Evolutionary conservation across 1,284 basidiomycete species (phyloP).

Genomic region (Trametes polyzona): DNA sequence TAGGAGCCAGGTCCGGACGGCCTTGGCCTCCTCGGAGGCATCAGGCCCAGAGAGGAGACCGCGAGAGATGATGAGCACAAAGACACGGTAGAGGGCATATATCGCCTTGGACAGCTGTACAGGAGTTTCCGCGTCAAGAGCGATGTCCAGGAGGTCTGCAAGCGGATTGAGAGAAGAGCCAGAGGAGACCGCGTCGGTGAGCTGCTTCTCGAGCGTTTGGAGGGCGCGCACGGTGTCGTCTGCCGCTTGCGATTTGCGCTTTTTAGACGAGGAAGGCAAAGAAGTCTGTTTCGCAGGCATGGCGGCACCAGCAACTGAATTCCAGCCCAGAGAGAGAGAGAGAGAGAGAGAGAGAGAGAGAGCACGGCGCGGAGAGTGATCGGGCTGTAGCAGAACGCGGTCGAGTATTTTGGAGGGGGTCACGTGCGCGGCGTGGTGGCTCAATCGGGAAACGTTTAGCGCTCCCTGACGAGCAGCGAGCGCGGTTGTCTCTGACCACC

Average conservation of each 20-base stretch:
- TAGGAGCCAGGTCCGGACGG: conserved; percentile 78
- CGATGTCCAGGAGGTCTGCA: conserved; percentile 73
- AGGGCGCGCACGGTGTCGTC: conserved; percentile 36
- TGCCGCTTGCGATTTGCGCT: conserved; percentile 46
- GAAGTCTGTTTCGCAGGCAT: conserved; percentile 39
- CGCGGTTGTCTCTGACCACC: conserved; percentile 22
- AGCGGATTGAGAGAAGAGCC: conserved; percentile 79
- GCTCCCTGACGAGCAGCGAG: conserved; percentile 4
- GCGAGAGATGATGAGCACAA: conserved; percentile 66
- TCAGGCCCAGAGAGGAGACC: conserved; percentile 52
- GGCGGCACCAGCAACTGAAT: neutral
- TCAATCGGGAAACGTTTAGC: conserved; percentile 13
- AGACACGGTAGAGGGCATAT: conserved; percentile 84
- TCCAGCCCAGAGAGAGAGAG: neutral
- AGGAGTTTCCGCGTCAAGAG: conserved; percentile 47
- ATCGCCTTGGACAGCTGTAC: conserved; percentile 73
- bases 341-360: neutral
- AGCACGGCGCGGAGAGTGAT: neutral
- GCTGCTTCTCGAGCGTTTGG: conserved; percentile 54
- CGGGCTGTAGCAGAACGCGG: neutral
- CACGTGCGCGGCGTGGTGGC: conserved; percentile 12
- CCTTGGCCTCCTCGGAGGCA: conserved; percentile 53
- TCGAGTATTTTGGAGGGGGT: conserved; percentile 6
- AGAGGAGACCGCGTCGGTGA: conserved; percentile 51
- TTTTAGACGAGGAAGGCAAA: conserved; percentile 59